Evolutionary conservation across 116 monocot genomes (phyloP).

Genomic region (Posidonia oceanica): DNA sequence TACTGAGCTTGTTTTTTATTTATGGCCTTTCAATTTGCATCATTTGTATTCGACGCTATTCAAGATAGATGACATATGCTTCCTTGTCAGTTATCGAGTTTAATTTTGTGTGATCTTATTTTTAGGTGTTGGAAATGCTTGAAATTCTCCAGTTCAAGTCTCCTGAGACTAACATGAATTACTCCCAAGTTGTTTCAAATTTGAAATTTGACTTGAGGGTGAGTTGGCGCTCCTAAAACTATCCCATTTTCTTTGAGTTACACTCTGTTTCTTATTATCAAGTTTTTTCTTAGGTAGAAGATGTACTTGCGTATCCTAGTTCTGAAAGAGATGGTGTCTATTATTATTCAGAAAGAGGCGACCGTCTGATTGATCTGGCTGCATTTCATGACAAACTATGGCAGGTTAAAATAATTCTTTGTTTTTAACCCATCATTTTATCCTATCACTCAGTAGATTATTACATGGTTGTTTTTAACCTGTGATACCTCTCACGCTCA

Average conservation of each 20-base stretch:
- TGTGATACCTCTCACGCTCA: not conserved
- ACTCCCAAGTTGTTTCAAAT: conserved; percentile 42
- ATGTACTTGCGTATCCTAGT: conserved; percentile 63
- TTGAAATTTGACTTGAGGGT: conserved; percentile 55
- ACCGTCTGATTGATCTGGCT: conserved; percentile 80
- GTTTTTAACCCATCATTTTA: not conserved
- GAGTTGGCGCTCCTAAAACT: not conserved
- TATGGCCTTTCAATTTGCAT: no score
- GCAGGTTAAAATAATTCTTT: conserved; percentile 29
- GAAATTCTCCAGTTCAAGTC: conserved; percentile 63
- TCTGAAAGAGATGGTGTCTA: conserved; percentile 73
- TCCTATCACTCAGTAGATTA: not conserved
- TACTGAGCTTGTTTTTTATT: no score
- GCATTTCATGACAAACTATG: conserved; percentile 69
- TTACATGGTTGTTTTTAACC: conserved; percentile 1
- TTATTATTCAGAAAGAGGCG: conserved; percentile 88
- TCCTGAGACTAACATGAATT: conserved; percentile 52
- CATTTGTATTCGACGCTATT: no score
- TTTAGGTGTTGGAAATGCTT: conserved; percentile 66
- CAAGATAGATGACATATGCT: no score
- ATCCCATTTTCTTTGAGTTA: not conserved
- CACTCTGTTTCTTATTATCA: conserved; percentile 5
- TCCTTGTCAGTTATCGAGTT: not conserved
- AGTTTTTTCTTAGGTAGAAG: conserved; percentile 44
- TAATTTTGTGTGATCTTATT: not conserved